Conservation (phyloP, 2,329 filamentous ascomycete genomes). For the Chrysosporium keratinophilum region DNA sequence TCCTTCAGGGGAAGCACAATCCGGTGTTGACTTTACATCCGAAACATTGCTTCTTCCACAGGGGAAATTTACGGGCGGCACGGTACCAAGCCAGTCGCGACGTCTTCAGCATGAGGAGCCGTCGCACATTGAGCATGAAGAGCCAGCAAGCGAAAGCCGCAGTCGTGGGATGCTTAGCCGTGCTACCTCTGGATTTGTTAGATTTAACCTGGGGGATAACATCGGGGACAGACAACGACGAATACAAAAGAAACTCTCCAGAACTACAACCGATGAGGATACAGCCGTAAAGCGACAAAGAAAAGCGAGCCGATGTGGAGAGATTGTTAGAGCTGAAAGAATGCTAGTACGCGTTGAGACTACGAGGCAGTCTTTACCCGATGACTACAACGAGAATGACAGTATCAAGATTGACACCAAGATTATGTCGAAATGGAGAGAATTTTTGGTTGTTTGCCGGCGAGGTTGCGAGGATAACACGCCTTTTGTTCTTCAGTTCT, state of each 20-base stretch:
- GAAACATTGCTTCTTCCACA: slow-evolving; percentile 24
- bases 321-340: slow-evolving; percentile 57
- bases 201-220: slow-evolving; percentile 38
- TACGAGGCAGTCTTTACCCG: slow-evolving; percentile 42
- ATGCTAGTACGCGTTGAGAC: slow-evolving; percentile 57
- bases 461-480: slow-evolving; percentile 46
- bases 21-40: slow-evolving; percentile 1
- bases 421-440: slow-evolving; percentile 54
- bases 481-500: slow-evolving; percentile 49
- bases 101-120: slow-evolving; percentile 28
- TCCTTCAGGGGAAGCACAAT: not conserved
- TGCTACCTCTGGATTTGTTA: slow-evolving; percentile 29
- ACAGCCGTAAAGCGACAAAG: slow-evolving; percentile 15
- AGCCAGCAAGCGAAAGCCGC: slow-evolving; percentile 9
- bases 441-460: slow-evolving; percentile 53
- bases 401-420: slow-evolving; percentile 50
- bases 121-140: slow-evolving; percentile 21
- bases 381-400: slow-evolving; percentile 55
- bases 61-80: slow-evolving; percentile 17
- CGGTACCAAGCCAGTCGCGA: slow-evolving; percentile 14
- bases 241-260: slow-evolving; percentile 29
- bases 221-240: slow-evolving; percentile 32
- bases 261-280: slow-evolving; percentile 13
- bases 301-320: slow-evolving; percentile 32
- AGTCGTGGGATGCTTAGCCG: slow-evolving; percentile 17